Evolutionary conservation across 352 stramenopile species (phyloP).

Genomic region (Sclerospora graminicola): DNA sequence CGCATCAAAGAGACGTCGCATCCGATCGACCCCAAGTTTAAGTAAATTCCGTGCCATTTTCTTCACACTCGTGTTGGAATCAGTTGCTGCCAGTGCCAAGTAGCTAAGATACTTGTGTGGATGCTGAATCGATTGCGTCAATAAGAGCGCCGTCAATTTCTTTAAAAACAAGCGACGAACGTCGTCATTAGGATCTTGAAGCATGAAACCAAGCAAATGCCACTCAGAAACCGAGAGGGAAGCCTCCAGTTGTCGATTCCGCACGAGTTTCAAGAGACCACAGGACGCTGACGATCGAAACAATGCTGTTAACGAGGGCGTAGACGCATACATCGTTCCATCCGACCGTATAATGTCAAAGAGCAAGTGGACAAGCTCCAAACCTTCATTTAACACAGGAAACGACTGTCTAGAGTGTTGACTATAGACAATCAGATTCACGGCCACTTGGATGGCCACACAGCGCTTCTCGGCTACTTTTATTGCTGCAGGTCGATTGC

Average conservation of each 20-base stretch:
- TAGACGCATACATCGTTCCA: constrained; percentile 34
- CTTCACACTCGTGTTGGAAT: constrained; percentile 39
- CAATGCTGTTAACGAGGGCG: constrained; percentile 24
- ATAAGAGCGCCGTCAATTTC: constrained; percentile 58
- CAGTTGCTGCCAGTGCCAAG: constrained; percentile 52
- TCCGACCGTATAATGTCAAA: constrained; percentile 57
- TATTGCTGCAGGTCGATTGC: constrained; percentile 1
- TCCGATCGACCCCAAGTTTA: constrained; percentile 45
- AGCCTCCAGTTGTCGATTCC: constrained; percentile 39
- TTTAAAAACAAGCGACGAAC: constrained; percentile 65
- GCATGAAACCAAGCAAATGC: constrained; percentile 65
- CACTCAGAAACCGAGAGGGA: constrained; percentile 47
- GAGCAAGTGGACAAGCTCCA: constrained; percentile 34
- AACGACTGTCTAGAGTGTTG: constrained; percentile 7
- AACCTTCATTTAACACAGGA: constrained; percentile 13
- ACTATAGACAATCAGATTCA: constrained; percentile 50
- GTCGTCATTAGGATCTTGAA: constrained; percentile 67
- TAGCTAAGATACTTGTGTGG: constrained; percentile 80
- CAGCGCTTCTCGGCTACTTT: constrained; percentile 42
- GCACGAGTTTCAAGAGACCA: constrained; percentile 55
- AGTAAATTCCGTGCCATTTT: constrained; percentile 44
- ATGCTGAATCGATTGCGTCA: constrained; percentile 47
- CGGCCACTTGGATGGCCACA: constrained; percentile 43
- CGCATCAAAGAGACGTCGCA: constrained; percentile 68
- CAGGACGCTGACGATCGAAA: constrained; percentile 43